Base-by-base conservation (phyloP, 2,329 filamentous ascomycete species). In the Fusarium sp. region DNA sequence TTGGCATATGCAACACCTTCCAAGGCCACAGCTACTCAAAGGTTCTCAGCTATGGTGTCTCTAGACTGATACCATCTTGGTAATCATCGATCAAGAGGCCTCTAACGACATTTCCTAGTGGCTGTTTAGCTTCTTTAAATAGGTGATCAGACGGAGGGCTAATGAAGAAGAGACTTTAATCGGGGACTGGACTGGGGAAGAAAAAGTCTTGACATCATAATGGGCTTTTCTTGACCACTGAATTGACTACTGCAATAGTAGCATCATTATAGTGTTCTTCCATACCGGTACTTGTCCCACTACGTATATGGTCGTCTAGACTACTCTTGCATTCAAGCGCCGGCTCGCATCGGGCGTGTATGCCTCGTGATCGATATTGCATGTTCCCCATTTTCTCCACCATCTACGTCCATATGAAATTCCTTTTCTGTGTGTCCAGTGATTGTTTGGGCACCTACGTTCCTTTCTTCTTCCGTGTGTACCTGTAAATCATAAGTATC, bases 321-420 rank as follows among this genome's bases (percentile, higher is more conserved):
- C 38, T 2, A 65, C 53, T 5, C 62, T 65, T 2, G 62, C 62
- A 3, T 65, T 65, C 4, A 37, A 18, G 4, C 61, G 50, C 3
- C 6, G 28, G 0, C 12, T 52, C 4, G 37, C 31, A 1, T 44
- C 33, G 2, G 46, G 40, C 2, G 28, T 33, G 8, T 65, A 65
- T 2, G 45, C 61, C 13, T 64, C 46, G 3, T 30, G 20, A 8
- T 60, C 41, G 8, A 65, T 15, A 1, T 23, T 38, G 3, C 40
- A 20, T 0, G 62, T 65, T 2, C 62, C 62, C 62, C 62, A 65
- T 65, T 36, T 65, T 5, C 26, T 15, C 62, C 62, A 65, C 62
- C 62, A 65, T 0, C 62, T 53, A 8, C 30, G 15, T 11, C 62
- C 62, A 2, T 65, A 65, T 1, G 60, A 65, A 3, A n/a, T 0